Evolutionary conservation across 106 monocot genomes (phyloP).

Genomic region (Iris macrosiphon): DNA sequence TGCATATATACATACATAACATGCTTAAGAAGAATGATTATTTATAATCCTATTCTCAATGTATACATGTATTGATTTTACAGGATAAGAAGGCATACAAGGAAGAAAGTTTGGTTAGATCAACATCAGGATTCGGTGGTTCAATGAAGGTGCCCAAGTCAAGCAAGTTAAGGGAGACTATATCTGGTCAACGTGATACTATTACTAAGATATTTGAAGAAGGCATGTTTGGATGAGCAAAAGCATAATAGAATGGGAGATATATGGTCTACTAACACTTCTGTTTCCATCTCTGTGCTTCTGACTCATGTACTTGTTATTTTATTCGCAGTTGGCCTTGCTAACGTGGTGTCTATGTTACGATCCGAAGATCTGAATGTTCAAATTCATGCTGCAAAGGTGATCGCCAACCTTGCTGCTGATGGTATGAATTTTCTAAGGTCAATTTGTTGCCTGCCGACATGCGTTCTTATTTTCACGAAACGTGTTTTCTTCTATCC

Average conservation of each 20-base stretch:
- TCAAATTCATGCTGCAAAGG: conserved; percentile 63
- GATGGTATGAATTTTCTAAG: conserved; percentile 45
- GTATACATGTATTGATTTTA: too few species aligned
- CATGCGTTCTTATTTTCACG: background rate
- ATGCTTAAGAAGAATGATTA: too few species aligned
- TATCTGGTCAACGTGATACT: conserved; percentile 35
- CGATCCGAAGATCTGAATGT: conserved; percentile 62
- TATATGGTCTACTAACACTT: background rate
- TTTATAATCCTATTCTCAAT: too few species aligned
- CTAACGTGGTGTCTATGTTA: conserved; percentile 47
- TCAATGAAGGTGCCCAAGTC: conserved; percentile 13
- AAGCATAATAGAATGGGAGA: background rate
- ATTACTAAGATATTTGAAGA: conserved; percentile 72
- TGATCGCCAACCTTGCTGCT: conserved; percentile 87
- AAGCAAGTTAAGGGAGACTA: conserved; percentile 35
- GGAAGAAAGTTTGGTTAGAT: conserved; percentile 12
- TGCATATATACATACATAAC: too few species aligned
- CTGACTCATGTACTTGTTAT: conserved; percentile 8
- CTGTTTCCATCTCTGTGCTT: background rate
- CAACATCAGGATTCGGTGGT: conserved; percentile 22
- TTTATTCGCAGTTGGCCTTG: conserved; percentile 53
- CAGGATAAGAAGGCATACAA: conserved; percentile 2
- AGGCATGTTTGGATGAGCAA: conserved; percentile 22
- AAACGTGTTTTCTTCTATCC: too few species aligned
- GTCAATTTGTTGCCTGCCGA: background rate